A percentile compares a stretch with the other conserved stretches of the same genome.
These are phyloP conservation scores for Aspergillus diversus DNA, from an alignment of 495 filamentous ascomycete species.

Conservation along the genomic window DNA sequence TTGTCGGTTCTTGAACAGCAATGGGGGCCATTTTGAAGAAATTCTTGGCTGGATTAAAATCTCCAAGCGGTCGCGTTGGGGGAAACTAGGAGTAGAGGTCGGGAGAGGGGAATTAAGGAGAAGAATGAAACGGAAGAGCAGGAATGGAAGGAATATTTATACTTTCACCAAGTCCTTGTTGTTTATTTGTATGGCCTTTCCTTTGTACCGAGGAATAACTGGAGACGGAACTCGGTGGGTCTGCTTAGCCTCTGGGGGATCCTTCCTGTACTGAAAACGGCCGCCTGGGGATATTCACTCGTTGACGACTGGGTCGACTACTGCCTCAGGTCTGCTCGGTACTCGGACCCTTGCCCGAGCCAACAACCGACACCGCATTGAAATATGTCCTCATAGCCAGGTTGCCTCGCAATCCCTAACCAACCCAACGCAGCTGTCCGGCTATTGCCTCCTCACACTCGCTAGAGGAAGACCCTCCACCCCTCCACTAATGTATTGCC, in stretches of 20 bases:
- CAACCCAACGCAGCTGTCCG: too few relatives aligned
- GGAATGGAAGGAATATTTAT: constrained; percentile 7
- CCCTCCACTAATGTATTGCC: too few relatives aligned
- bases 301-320: too few relatives aligned
- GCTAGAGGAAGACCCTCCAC: too few relatives aligned
- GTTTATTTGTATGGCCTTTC: not conserved
- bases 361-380: too few relatives aligned
- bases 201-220: constrained; percentile 11
- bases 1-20: constrained; percentile 21
- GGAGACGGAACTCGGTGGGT: constrained; percentile 2
- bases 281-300: too few relatives aligned
- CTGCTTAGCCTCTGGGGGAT: not conserved
- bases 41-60: not conserved
- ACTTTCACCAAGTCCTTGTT: not conserved
- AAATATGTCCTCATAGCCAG: too few relatives aligned
- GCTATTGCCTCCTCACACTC: too few relatives aligned
- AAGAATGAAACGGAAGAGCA: not conserved
- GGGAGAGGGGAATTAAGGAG: not conserved
- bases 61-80: not conserved
- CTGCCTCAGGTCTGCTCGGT: too few relatives aligned
- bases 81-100: not conserved
- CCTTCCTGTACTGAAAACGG: too few relatives aligned
- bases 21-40: constrained; percentile 26
- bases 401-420: too few relatives aligned
- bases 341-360: too few relatives aligned